phyloP scores from a whole-genome alignment of 352 stramenopile genomes.

The Globisporangium cylindrosporum region DNA sequence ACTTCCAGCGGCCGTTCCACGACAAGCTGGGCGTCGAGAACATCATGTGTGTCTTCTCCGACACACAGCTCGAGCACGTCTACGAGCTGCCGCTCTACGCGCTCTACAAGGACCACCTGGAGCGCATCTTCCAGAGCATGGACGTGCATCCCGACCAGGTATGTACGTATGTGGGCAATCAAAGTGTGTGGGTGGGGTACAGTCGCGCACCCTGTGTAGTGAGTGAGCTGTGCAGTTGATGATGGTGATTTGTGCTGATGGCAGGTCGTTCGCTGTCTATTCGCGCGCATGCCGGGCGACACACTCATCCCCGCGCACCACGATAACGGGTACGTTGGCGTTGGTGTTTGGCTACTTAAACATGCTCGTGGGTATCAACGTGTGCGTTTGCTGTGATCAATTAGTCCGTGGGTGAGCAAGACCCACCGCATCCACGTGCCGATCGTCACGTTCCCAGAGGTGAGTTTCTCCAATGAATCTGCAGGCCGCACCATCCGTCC shows the following conservation, averaged over 20 bases:
- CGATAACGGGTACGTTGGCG: slow-evolving; percentile 85
- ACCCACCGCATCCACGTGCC: slow-evolving; percentile 94
- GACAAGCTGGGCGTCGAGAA: slow-evolving; percentile 95
- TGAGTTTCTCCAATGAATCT: slow-evolving; percentile 1
- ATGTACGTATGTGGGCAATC: background rate
- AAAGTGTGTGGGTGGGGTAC: background rate
- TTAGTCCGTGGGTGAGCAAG: slow-evolving; percentile 84
- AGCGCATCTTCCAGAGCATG: slow-evolving; percentile 80
- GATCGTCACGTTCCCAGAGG: slow-evolving; percentile 77
- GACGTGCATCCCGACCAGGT: slow-evolving; percentile 33
- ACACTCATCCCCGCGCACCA: slow-evolving; percentile 94
- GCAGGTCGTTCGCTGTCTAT: slow-evolving; percentile 88
- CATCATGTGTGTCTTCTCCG: slow-evolving; percentile 95
- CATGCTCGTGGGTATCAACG: background rate
- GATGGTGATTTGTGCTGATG: background rate
- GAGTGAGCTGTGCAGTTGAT: background rate
- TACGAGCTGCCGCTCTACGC: slow-evolving; percentile 91
- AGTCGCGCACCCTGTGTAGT: background rate
- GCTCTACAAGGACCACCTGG: slow-evolving; percentile 32
- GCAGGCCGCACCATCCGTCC: background rate
- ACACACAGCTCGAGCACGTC: slow-evolving; percentile 93
- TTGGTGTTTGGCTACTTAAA: background rate
- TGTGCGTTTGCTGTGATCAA: background rate
- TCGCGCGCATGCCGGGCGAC: slow-evolving; percentile 91
- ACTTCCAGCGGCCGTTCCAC: slow-evolving; percentile 89